Evolutionary conservation across 129 eudicot genomes (phyloP), one percentile per base, ranked within the genome.

Genomic region (Rutidosis leptorrhynchoides): DNA sequence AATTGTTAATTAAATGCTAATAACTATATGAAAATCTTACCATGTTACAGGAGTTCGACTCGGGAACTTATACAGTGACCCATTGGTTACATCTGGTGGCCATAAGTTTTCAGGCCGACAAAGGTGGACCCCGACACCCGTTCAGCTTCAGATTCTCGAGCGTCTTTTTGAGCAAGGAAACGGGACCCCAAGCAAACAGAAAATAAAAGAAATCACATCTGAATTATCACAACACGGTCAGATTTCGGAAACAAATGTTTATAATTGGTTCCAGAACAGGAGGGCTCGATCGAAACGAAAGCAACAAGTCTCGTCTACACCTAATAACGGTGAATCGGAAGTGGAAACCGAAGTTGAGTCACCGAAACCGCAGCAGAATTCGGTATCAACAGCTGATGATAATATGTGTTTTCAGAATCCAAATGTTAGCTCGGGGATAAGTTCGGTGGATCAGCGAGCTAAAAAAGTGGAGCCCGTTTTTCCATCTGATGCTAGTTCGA

Each of bases 101-200:
- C 96, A 93, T 49, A 93, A 93, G 62, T 83, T 93, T 56, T 83
- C 87, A 4, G 99, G 95, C 27, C 78, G 96, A 27, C 99, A 93
- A 64, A 78, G 99, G 23, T 93, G 99, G 99, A 93, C 99, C 42
- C 99, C 99, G 28, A 86, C 99, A 15, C 90, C 99, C 0, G 78
- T 84, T 52, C 99, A 93, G 72, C 99, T 93, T 80, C 95, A 89
- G 75, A 88, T 86, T 52, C 92, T 93, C 6, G 99, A 93, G 65
- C 86, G 95, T 17, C 91, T 93, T 24, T 93, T 93, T 53, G 92
- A 93, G 28, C 95, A 93, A 75, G 99, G 96, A 29, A 86, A 83
- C 40, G 99, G 99, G 58, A 84, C 99, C 19, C 99, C 99, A 56
- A 89, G 90, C 89, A 93, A 93, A 77, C 99, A 93, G 87, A 93